These are phyloP conservation scores for Calonectria leucothoes DNA, from an alignment of 2,329 filamentous ascomycete species.

Conservation along the genomic window DNA sequence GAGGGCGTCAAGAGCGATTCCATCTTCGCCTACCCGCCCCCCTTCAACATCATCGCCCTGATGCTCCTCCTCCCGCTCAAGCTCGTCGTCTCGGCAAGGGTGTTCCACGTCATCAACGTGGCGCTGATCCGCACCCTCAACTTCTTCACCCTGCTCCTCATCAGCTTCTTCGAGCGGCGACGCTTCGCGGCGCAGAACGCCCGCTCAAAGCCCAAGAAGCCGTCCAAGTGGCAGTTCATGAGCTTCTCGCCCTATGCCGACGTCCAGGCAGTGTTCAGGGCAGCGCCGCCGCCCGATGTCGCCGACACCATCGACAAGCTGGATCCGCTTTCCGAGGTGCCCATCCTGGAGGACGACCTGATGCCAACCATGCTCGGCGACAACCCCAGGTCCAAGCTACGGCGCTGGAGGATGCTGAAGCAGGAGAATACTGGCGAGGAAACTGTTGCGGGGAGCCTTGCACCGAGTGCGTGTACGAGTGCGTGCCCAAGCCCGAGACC, in stretches of 20 bases:
- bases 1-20: constrained; percentile 80
- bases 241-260: constrained; percentile 68
- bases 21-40: constrained; percentile 76
- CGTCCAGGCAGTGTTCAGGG: constrained; percentile 69
- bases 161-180: constrained; percentile 71
- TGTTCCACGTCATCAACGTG: constrained; percentile 80
- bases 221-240: constrained; percentile 57
- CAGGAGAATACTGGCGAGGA: constrained; percentile 5
- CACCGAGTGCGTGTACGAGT: background rate
- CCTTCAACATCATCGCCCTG: constrained; percentile 77
- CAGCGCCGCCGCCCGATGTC: constrained; percentile 61
- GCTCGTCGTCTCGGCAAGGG: constrained; percentile 68
- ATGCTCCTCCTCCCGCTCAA: constrained; percentile 74
- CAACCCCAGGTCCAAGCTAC: constrained; percentile 26
- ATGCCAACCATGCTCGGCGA: constrained; percentile 40
- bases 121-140: constrained; percentile 72
- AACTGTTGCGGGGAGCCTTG: background rate
- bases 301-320: constrained; percentile 45
- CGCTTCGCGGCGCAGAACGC: constrained; percentile 52
- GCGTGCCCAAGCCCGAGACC: constrained; percentile 11
- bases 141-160: constrained; percentile 69
- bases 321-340: constrained; percentile 45
- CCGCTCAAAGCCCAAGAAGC: constrained; percentile 34
- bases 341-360: constrained; percentile 43
- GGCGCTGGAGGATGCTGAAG: constrained; percentile 19